These are phyloP conservation scores for Malus asiatica DNA, from an alignment of 306 rosid genomes.

Conservation along the genomic window DNA sequence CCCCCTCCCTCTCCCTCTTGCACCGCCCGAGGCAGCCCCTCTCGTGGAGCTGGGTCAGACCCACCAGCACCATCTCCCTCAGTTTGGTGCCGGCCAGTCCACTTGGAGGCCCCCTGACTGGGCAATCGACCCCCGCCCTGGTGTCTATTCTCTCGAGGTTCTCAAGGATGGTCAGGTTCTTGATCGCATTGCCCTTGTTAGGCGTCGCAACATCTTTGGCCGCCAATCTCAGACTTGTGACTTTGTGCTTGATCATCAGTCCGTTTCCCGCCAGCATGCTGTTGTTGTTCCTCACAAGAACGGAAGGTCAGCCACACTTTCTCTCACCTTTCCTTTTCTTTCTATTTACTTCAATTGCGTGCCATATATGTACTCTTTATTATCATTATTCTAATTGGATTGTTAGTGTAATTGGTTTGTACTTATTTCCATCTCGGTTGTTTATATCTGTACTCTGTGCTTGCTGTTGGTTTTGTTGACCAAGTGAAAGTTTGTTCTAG, in stretches of 20 bases:
- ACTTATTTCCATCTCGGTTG: background rate
- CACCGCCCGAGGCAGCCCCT: slow-evolving; percentile 52
- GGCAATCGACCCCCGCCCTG: slow-evolving; percentile 88
- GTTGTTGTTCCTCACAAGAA: slow-evolving; percentile 92
- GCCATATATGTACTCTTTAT: background rate
- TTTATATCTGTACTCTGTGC: background rate
- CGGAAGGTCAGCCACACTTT: slow-evolving; percentile 58
- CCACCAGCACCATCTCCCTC: slow-evolving; percentile 45
- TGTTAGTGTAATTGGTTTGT: background rate
- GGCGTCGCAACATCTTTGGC: slow-evolving; percentile 69
- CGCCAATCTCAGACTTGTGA: slow-evolving; percentile 80
- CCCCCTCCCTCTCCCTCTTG: slow-evolving; percentile 27
- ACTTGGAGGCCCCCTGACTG: slow-evolving; percentile 96
- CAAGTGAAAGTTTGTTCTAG: background rate
- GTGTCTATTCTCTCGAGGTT: slow-evolving; percentile 79
- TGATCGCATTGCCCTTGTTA: slow-evolving; percentile 65
- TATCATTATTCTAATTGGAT: background rate
- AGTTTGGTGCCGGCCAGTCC: slow-evolving; percentile 83
- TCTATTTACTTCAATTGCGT: background rate
- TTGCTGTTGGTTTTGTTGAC: background rate
- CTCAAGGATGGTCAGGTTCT: slow-evolving; percentile 79
- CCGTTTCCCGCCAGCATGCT: slow-evolving; percentile 98
- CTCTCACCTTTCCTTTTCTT: slow-evolving; percentile 7
- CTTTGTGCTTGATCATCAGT: slow-evolving; percentile 90
- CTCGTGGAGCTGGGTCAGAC: slow-evolving; percentile 39